Conservation (phyloP, 2,329 filamentous ascomycete species). For the Ophiostoma himal-ulmi region DNA sequence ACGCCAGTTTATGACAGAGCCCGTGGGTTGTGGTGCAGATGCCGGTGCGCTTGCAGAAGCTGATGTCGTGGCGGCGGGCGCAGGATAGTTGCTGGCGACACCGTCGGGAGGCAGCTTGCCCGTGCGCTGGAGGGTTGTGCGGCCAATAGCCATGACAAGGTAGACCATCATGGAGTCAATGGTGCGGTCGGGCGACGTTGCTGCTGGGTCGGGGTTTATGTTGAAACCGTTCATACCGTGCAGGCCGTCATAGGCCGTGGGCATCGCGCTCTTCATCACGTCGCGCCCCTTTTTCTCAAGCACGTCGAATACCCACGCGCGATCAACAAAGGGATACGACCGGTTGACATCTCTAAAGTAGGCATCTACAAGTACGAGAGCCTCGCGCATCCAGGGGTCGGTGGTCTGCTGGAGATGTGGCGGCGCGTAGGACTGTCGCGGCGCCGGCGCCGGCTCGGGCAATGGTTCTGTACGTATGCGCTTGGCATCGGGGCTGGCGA, state of each 20-base stretch:
- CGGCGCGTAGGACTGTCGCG: slow-evolving; percentile 10
- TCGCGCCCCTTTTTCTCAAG: slow-evolving; percentile 31
- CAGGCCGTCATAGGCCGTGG: not conserved
- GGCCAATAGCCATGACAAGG: slow-evolving; percentile 44
- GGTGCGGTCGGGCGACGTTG: not conserved
- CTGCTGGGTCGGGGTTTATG: slow-evolving; percentile 20
- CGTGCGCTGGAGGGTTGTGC: slow-evolving; percentile 40
- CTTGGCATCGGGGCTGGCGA: not conserved
- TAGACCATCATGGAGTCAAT: slow-evolving; percentile 36
- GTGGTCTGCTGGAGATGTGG: slow-evolving; percentile 28
- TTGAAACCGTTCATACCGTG: not conserved
- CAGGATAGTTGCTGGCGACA: slow-evolving; percentile 28
- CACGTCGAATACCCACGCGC: slow-evolving; percentile 33
- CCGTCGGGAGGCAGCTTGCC: slow-evolving; percentile 36
- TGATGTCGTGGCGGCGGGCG: not conserved
- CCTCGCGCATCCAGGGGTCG: slow-evolving; percentile 20
- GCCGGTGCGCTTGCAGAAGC: not conserved
- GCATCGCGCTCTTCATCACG: not conserved
- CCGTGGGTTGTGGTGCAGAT: not conserved
- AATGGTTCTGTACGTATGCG: not conserved
- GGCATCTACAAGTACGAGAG: slow-evolving; percentile 37
- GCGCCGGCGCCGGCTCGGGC: not conserved
- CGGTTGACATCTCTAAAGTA: slow-evolving; percentile 44
- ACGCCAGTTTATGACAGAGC: slow-evolving; percentile 3
- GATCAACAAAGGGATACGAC: slow-evolving; percentile 43